Conservation (phyloP, 139 green algal species). For the Haematococcus lacustris region DNA sequence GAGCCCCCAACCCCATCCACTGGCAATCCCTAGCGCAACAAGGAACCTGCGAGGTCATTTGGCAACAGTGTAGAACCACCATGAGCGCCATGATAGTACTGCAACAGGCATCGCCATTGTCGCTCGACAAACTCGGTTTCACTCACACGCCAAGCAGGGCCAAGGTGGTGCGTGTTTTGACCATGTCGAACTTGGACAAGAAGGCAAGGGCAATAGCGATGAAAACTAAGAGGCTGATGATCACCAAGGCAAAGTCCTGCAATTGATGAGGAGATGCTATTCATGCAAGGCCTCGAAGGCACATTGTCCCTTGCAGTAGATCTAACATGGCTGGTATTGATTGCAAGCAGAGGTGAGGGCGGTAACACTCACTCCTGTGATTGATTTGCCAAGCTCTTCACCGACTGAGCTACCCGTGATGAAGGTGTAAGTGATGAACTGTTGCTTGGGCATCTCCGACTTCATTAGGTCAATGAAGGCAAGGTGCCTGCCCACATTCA, state of each 20-base stretch:
- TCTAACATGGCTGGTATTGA: no score
- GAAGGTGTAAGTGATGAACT: constrained; percentile 15
- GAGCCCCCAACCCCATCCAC: constrained; percentile 9
- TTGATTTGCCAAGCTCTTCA: constrained; percentile 5
- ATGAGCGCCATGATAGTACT: no score
- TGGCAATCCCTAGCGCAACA: constrained; percentile 1
- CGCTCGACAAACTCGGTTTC: no score
- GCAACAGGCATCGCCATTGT: no score
- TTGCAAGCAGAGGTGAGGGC: no score
- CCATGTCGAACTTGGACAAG: background rate
- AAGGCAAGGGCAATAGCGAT: constrained; percentile 7
- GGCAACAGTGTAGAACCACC: no score
- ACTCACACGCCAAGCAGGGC: constrained; percentile 1
- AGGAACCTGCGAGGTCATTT: no score
- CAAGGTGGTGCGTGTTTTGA: constrained; percentile 12
- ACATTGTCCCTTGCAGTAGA: no score
- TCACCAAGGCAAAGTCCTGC: constrained; percentile 13
- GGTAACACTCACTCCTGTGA: background rate
- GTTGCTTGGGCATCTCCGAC: background rate
- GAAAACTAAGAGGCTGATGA: constrained; percentile 17
- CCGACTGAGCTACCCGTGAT: constrained; percentile 9
- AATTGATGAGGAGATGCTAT: no score
- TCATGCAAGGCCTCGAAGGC: no score
- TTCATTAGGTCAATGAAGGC: constrained; percentile 5
- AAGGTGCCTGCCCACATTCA: background rate